Evolutionary conservation across 306 rosid genomes (phyloP).

Genomic region (Rubus idaeus): DNA sequence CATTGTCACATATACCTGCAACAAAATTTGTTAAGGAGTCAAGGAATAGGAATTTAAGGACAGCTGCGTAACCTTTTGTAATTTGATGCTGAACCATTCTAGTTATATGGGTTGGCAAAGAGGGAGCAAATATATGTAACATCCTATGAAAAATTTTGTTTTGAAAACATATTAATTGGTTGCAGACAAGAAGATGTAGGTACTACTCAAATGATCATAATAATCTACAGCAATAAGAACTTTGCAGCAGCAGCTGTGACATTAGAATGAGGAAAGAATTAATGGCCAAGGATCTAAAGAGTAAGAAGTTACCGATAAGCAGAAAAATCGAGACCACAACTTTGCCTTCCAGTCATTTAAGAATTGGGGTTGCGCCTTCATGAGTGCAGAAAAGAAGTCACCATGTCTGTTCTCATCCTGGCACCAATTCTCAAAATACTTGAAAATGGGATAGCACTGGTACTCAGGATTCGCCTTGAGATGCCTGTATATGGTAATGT

Average conservation of each 20-base stretch:
- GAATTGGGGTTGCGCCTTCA: constrained; percentile 99
- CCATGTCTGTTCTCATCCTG: constrained; percentile 99
- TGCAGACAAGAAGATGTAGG: neutral
- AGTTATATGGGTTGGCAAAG: neutral
- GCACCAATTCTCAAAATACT: constrained; percentile 99
- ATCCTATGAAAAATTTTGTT: neutral
- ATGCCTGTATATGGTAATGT: constrained; percentile 95
- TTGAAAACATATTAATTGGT: neutral
- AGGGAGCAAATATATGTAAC: neutral
- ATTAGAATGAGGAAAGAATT: neutral
- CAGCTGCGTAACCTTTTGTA: neutral
- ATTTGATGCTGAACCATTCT: neutral
- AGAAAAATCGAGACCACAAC: constrained; percentile 92
- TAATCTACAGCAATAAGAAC: neutral
- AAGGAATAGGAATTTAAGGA: neutral
- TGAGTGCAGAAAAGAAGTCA: constrained; percentile 94
- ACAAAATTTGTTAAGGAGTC: constrained; percentile 8
- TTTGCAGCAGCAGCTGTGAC: neutral
- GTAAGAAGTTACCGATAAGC: constrained; percentile 67
- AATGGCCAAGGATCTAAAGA: neutral
- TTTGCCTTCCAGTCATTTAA: constrained; percentile 99
- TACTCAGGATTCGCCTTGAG: constrained; percentile 84
- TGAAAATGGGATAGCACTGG: constrained; percentile 96
- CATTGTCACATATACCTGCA: constrained; percentile 97
- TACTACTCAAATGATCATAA: neutral